Conservation (phyloP, 2,329 filamentous ascomycete species). For the Penicillium occitanis region DNA sequence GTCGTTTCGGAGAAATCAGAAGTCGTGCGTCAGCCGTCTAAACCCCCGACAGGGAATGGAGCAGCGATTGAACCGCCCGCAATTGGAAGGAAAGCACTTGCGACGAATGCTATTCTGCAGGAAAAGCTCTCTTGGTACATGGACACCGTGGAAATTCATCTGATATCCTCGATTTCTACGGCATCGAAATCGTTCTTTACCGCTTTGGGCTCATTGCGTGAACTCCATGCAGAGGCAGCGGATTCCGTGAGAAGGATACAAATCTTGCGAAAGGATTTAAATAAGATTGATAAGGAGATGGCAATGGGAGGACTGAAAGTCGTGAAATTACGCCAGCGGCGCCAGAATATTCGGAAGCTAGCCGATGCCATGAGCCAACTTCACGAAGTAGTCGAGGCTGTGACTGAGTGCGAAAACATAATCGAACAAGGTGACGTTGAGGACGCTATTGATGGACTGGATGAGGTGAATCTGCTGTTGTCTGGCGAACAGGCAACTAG, state of each 20-base stretch:
- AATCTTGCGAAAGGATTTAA: conserved; percentile 72
- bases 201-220: conserved; percentile 82
- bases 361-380: conserved; percentile 82
- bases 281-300: conserved; percentile 80
- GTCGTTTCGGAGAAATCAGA: conserved; percentile 94
- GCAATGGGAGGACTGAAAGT: conserved; percentile 81
- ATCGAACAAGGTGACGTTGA: conserved; percentile 85
- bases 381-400: conserved; percentile 70
- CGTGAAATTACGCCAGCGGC: conserved; percentile 74
- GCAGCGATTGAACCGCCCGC: conserved; percentile 56
- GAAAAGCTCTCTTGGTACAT: conserved; percentile 99
- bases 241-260: conserved; percentile 89
- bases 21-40: conserved; percentile 71
- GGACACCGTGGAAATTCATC: conserved; percentile 96
- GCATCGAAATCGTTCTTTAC: conserved; percentile 97
- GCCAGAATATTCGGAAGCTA: conserved; percentile 81
- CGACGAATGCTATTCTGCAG: conserved; percentile 94
- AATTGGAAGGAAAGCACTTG: conserved; percentile 73
- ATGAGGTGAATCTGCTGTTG: conserved; percentile 75
- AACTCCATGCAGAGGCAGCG: conserved; percentile 87
- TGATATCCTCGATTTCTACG: conserved; percentile 93
- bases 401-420: conserved; percentile 73
- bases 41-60: conserved; percentile 56
- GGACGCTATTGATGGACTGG: conserved; percentile 73
- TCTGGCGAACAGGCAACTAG: conserved; percentile 62